Percentiles rank a stretch among this genome's conserved stretches.
Conservation (phyloP, 345 rosid species). For the Capsella bursapastoris region DNA sequence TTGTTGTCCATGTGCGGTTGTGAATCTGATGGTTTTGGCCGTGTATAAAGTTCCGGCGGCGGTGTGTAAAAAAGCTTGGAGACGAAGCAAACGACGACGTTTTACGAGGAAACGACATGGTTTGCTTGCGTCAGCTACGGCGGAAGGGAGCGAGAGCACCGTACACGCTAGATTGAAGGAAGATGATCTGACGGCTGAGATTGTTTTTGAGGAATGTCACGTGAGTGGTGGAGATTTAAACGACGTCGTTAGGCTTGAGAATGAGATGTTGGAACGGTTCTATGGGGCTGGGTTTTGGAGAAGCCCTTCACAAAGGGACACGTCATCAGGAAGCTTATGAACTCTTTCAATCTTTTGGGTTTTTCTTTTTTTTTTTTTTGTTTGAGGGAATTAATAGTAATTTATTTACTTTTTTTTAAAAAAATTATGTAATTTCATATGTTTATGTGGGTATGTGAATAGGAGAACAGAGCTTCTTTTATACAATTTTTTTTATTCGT, state of each 20-base stretch:
- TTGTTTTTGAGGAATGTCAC: background rate
- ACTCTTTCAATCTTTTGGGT: background rate
- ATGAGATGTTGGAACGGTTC: conserved; percentile 62
- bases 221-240: background rate
- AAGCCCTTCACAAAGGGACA: conserved; percentile 51
- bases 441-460: background rate
- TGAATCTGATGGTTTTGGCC: conserved; percentile 63
- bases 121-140: conserved; percentile 33
- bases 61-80: conserved; percentile 62
- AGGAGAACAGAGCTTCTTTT: background rate
- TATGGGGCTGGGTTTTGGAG: conserved; percentile 60
- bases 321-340: conserved; percentile 13
- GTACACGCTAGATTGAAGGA: conserved; percentile 41
- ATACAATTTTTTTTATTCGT: background rate
- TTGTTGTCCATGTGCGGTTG: conserved; percentile 64
- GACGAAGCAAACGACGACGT: conserved; percentile 46
- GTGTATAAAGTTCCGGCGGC: conserved; percentile 69
- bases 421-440: background rate
- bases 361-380: background rate
- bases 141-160: conserved; percentile 28
- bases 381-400: background rate
- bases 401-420: background rate
- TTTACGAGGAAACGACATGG: conserved; percentile 42
- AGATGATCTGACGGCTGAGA: conserved; percentile 38
- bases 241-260: conserved; percentile 48